These are phyloP conservation scores for Gleditsia sinensis DNA, from an alignment of 306 rosid species.

Conservation along the genomic window DNA sequence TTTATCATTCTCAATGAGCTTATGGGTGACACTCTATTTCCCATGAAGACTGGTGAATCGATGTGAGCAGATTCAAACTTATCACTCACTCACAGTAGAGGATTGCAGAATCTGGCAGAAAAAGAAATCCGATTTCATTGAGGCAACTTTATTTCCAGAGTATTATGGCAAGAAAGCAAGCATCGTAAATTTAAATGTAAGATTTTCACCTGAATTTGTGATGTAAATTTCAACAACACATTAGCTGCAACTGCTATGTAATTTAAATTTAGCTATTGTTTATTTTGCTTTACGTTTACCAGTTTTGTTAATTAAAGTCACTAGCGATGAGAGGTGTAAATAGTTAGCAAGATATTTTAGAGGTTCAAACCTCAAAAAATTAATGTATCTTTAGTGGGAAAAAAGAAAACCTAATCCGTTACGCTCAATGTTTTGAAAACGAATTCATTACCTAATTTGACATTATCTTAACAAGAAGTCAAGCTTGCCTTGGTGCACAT, in stretches of 20 bases:
- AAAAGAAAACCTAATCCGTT: neutral
- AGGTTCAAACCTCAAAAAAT: too few relatives aligned
- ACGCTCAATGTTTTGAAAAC: too few relatives aligned
- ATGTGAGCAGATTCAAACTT: conserved; percentile 26
- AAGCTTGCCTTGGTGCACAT: too few relatives aligned
- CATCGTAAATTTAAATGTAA: conserved; percentile 3
- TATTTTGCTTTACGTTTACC: neutral
- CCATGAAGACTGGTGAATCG: conserved; percentile 51
- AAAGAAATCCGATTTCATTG: neutral
- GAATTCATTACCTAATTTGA: too few relatives aligned
- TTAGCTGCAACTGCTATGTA: neutral
- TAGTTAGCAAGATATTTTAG: too few relatives aligned
- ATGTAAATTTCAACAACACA: neutral
- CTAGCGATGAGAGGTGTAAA: too few relatives aligned
- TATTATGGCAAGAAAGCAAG: neutral
- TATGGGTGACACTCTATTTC: neutral
- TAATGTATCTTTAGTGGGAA: neutral
- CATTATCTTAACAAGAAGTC: too few relatives aligned
- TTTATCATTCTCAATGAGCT: conserved; percentile 2
- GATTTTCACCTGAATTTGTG: neutral
- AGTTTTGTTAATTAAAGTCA: neutral
- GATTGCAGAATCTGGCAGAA: neutral
- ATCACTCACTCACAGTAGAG: neutral
- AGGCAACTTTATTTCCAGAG: neutral
- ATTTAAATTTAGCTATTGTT: neutral